These are phyloP conservation scores for Phaeosphaeriaceae sp. DNA, from an alignment of 2,329 filamentous ascomycete species.

Conservation along the genomic window DNA sequence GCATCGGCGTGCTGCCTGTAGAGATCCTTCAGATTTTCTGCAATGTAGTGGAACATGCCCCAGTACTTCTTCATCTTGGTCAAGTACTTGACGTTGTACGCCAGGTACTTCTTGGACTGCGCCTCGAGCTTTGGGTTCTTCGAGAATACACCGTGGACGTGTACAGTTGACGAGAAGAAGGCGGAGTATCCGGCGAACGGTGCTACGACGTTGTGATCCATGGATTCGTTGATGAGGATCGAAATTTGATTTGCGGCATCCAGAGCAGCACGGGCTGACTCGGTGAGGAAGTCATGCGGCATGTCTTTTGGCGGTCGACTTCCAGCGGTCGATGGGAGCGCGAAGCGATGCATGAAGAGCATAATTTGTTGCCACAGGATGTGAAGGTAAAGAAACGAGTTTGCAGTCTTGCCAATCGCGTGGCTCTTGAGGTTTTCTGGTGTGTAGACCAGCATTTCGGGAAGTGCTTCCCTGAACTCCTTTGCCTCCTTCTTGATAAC, in stretches of 20 bases:
- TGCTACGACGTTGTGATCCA: slow-evolving; percentile 80
- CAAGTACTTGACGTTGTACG: slow-evolving; percentile 87
- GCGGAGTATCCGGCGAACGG: slow-evolving; percentile 96
- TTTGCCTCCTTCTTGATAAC: slow-evolving; percentile 74
- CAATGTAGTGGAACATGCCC: slow-evolving; percentile 98
- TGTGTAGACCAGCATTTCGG: slow-evolving; percentile 75
- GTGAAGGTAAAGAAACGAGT: slow-evolving; percentile 92
- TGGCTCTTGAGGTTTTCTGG: slow-evolving; percentile 84
- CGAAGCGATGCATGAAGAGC: slow-evolving; percentile 88
- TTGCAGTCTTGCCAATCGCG: slow-evolving; percentile 81
- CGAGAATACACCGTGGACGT: slow-evolving; percentile 90
- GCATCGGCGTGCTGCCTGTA: slow-evolving; percentile 86
- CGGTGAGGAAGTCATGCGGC: slow-evolving; percentile 78
- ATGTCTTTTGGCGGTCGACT: slow-evolving; percentile 72
- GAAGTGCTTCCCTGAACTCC: slow-evolving; percentile 72
- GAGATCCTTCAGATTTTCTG: slow-evolving; percentile 87
- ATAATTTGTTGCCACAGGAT: slow-evolving; percentile 88
- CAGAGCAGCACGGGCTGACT: slow-evolving; percentile 77
- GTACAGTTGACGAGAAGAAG: slow-evolving; percentile 92
- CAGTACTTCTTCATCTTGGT: slow-evolving; percentile 96
- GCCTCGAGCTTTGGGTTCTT: slow-evolving; percentile 78
- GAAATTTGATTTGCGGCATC: slow-evolving; percentile 88
- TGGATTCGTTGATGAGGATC: slow-evolving; percentile 78
- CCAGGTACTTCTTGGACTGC: slow-evolving; percentile 81
- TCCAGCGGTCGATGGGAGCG: slow-evolving; percentile 72